Base-by-base conservation (phyloP, 169 alveolate genomes). In the Plasmodium coatneyi region DNA sequence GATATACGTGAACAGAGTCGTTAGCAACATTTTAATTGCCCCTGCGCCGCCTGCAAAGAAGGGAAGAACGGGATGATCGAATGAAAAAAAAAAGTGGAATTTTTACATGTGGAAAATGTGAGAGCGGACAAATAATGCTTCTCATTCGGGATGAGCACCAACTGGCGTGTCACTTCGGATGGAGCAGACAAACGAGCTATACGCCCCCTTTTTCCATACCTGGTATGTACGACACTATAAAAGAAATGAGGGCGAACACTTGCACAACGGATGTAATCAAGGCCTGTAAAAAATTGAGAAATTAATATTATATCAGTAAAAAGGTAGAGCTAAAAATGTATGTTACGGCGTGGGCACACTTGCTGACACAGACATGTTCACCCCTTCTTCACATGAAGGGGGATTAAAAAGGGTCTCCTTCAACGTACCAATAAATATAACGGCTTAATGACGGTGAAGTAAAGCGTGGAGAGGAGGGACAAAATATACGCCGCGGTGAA, bases 171-270 rank as follows among this genome's bases (percentile, higher is more conserved):
- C 30, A 28, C 32, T 34, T 1, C 43, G 14, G 10, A 28, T 28
- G 70, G 25, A n/a, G 25, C 71, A 14, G 16, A 39, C 46, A 16
- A 39, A n/a, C 9, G 3, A 28, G 30, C 9, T 79, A 10, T 32
- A 22, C 30, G 16, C 7, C 16, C 10, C 36, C 19, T 34, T 30
- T 56, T 39, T 79, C 16, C 32, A 28, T 89, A 79, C 94, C 94
- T 78, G 94, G 94, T 89, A 89, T 89, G 49, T 89, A 89, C 0
- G 94, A 89, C 71, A 79, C 90, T 36, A 89, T 79, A 36, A 89
- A 89, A 4, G 94, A 89, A 22, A 89, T 89, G 49, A 89, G 94
- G 30, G 94, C 94, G 25, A 89, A 52, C 32, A 89, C 82, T 89
- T 89, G 94, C 16, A 89, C 82, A 89, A 89, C 52, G 34, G 94